Conservation (phyloP, 75 land plant species). For the Pinus tabuliformis region DNA sequence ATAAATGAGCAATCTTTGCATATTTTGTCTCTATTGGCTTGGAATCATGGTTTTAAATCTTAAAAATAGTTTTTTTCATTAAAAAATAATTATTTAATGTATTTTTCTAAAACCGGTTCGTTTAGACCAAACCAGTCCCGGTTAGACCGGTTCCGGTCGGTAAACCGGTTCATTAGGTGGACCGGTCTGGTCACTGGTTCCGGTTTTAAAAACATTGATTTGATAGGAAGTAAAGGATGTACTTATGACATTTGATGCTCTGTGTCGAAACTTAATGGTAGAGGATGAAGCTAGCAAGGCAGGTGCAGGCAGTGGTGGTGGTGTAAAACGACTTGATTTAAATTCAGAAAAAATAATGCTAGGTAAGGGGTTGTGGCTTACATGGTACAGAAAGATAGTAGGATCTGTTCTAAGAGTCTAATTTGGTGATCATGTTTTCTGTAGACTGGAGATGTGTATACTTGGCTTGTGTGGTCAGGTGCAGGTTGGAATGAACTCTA, state of each 20-base stretch:
- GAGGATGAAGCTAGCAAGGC: slow-evolving; percentile 8
- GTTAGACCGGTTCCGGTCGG: too few species aligned
- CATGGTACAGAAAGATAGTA: slow-evolving; percentile 9
- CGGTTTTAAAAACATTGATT: too few species aligned
- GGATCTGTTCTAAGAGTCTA: slow-evolving; percentile 26
- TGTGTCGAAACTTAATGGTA: slow-evolving; percentile 12
- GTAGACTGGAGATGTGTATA: slow-evolving; percentile 13
- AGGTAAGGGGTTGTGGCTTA: slow-evolving; percentile 8
- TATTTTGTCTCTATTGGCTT: too few species aligned
- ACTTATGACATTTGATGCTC: slow-evolving; percentile 16
- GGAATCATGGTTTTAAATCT: too few species aligned
- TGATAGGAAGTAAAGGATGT: slow-evolving; percentile 1
- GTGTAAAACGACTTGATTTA: slow-evolving; percentile 13
- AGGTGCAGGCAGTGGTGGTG: not conserved
- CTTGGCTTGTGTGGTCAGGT: slow-evolving; percentile 19
- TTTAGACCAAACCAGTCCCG: too few species aligned
- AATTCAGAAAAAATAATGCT: slow-evolving; percentile 8
- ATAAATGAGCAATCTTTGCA: too few species aligned
- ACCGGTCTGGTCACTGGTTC: too few species aligned
- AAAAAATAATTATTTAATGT: too few species aligned
- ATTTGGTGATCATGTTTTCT: slow-evolving; percentile 27
- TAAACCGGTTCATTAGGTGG: too few species aligned
- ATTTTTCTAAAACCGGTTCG: too few species aligned
- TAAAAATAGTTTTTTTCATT: too few species aligned
- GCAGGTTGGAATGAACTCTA: slow-evolving; percentile 21